Evolutionary conservation across 805 yeast genomes (phyloP).

Genomic region (Nakazawaea ambrosiae): DNA sequence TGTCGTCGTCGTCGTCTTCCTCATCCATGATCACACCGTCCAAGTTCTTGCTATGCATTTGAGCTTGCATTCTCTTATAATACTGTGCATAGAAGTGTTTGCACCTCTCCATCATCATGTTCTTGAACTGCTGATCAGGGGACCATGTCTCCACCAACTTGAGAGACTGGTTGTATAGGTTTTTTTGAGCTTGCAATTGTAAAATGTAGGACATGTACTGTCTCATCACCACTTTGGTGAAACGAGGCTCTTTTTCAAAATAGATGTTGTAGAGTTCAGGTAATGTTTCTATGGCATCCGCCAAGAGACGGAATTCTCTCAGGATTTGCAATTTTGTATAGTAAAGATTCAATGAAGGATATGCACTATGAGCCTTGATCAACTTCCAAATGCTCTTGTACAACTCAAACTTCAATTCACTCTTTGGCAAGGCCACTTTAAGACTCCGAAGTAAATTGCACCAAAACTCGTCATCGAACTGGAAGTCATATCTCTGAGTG

Average conservation of each 20-base stretch:
- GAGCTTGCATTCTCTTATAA: slow-evolving; percentile 12
- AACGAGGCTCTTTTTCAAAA: slow-evolving; percentile 15
- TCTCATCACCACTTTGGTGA: slow-evolving; percentile 12
- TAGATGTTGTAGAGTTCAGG: slow-evolving; percentile 15
- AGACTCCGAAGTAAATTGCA: slow-evolving; percentile 17
- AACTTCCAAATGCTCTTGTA: slow-evolving; percentile 7
- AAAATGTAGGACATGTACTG: slow-evolving; percentile 3
- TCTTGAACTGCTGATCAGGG: slow-evolving; percentile 16
- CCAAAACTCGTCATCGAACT: slow-evolving; percentile 20
- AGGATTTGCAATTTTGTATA: slow-evolving; percentile 6
- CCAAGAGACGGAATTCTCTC: background rate
- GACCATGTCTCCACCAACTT: slow-evolving; percentile 21
- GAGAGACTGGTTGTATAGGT: slow-evolving; percentile 20
- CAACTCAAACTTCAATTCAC: slow-evolving; percentile 17
- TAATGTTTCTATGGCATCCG: background rate
- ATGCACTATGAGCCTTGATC: slow-evolving; percentile 8
- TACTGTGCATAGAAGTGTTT: slow-evolving; percentile 15
- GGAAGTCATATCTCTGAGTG: slow-evolving; percentile 17
- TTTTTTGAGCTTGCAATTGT: slow-evolving; percentile 6
- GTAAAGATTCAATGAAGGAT: slow-evolving; percentile 7
- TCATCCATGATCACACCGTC: slow-evolving; percentile 4
- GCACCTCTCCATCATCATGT: slow-evolving; percentile 12
- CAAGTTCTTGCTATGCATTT: slow-evolving; percentile 9
- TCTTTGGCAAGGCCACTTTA: slow-evolving; percentile 18
- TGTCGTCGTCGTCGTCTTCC: slow-evolving; percentile 14